Evolutionary conservation across 2,329 filamentous ascomycete species (phyloP), one percentile per base, ranked within the genome.

Genomic region (Cytospora leucostoma): DNA sequence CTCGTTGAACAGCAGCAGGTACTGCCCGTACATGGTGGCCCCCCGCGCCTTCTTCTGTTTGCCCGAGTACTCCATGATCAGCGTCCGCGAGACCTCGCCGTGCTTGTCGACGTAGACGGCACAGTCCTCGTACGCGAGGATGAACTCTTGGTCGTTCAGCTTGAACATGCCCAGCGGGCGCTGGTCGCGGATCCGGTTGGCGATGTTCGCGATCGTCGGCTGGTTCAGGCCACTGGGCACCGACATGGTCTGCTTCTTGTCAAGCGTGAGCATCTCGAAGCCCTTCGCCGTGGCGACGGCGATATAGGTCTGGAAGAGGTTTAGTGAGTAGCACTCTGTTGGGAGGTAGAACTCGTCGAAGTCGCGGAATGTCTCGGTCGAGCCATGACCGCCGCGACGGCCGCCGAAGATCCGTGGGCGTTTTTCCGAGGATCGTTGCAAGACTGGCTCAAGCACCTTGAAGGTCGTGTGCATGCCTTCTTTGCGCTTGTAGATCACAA

Each of bases 301-400:
- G 59, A 99, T 90, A 66, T 93, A 96, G 0, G 90, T 92, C 74
- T 97, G 92, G 84, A 98, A 99, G 59, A 99, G 85, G 75, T 97
- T 98, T 73, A 99, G 90, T 55, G 91, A 92, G 75, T 90, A 97
- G 75, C 93, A 97, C 74, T 99, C 96, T 2, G 91, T 89, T 0
- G 95, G 95, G 69, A 99, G 93, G 78, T 98, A 99, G 77, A 99
- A 99, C 70, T 98, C 95, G 78, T 99, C 95, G 74, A 93, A 99
- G 73, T 99, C 95, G 67, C 95, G 90, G 87, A 98, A 99, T 70
- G 94, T 94, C 70, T 99, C 95, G 0, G 94, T 97, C 65, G 85
- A 88, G 21, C 92, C 92, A 35, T 84, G 82, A 11, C 84, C 84
- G 13, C 79, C 76, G 64, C 79, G 79, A 19, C 87, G 88, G 67